Percentiles rank a stretch among this genome's conserved stretches.
Evolutionary conservation across 805 yeast species (phyloP).

Genomic region (Myxozyma mucilagina): DNA sequence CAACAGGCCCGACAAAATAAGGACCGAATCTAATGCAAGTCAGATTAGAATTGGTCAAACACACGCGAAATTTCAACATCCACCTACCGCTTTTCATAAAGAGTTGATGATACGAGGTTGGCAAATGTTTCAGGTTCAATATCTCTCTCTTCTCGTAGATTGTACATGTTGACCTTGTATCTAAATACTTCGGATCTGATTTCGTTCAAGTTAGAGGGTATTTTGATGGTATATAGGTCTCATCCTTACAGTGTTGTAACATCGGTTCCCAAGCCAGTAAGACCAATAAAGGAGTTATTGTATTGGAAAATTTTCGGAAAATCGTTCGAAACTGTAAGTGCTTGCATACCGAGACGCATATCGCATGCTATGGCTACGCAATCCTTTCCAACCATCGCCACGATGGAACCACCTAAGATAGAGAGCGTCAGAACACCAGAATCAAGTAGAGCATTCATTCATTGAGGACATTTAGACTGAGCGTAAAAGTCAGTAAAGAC

Average conservation of each 20-base stretch:
- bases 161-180: slow-evolving; percentile 82
- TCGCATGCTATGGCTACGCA: slow-evolving; percentile 98
- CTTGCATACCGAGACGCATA: slow-evolving; percentile 88
- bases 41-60: not conserved
- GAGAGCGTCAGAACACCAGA: not conserved
- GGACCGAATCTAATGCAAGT: slow-evolving; percentile 59
- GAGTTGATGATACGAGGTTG: slow-evolving; percentile 82
- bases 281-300: slow-evolving; percentile 75
- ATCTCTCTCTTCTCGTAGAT: slow-evolving; percentile 83
- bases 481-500: too few species aligned
- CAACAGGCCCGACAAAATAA: slow-evolving; percentile 93
- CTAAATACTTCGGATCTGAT: slow-evolving; percentile 66
- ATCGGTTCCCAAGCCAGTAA: slow-evolving; percentile 95
- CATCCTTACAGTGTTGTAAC: slow-evolving; percentile 65
- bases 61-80: not conserved
- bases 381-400: slow-evolving; percentile 98
- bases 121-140: slow-evolving; percentile 95
- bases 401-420: slow-evolving; percentile 80
- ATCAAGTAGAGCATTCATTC: too few species aligned
- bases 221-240: too few species aligned
- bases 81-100: slow-evolving; percentile 71
- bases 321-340: slow-evolving; percentile 85
- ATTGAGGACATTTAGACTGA: too few species aligned
- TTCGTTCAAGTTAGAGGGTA: not conserved
- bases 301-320: slow-evolving; percentile 89